Evolutionary conservation across 768 basidiomycete species (phyloP).

Genomic region (Mrakia frigida): DNA sequence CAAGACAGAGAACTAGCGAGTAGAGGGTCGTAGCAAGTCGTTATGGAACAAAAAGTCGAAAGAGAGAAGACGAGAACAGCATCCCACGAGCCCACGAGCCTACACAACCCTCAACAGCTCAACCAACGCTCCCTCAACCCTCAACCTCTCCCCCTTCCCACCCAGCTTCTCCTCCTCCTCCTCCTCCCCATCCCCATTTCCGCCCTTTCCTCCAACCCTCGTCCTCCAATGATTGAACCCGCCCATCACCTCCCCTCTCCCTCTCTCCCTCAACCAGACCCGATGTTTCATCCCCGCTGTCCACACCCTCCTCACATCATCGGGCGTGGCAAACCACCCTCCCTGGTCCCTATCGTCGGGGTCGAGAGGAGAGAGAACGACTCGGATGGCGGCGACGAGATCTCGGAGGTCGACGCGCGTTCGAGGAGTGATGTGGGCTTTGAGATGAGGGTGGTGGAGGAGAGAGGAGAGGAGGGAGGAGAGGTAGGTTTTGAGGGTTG

Average conservation of each 20-base stretch:
- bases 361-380: not conserved
- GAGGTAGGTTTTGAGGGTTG: not conserved
- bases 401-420: not conserved
- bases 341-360: not conserved
- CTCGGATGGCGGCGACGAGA: not conserved
- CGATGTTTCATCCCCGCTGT: not conserved
- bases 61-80: too few relatives aligned
- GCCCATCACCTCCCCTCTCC: not conserved
- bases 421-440: not conserved
- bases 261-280: not conserved
- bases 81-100: too few relatives aligned
- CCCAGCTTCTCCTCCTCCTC: not conserved
- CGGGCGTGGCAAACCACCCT: not conserved
- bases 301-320: not conserved
- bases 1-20: too few relatives aligned
- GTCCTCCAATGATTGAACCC: not conserved
- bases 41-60: too few relatives aligned
- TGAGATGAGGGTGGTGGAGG: not conserved
- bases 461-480: constrained; percentile 1
- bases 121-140: not conserved
- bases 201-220: not conserved
- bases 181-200: not conserved
- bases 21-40: too few relatives aligned
- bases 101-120: not conserved
- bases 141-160: not conserved